phyloP scores from a whole-genome alignment of 257 asterid species.

The Voacanga thouarsii region DNA sequence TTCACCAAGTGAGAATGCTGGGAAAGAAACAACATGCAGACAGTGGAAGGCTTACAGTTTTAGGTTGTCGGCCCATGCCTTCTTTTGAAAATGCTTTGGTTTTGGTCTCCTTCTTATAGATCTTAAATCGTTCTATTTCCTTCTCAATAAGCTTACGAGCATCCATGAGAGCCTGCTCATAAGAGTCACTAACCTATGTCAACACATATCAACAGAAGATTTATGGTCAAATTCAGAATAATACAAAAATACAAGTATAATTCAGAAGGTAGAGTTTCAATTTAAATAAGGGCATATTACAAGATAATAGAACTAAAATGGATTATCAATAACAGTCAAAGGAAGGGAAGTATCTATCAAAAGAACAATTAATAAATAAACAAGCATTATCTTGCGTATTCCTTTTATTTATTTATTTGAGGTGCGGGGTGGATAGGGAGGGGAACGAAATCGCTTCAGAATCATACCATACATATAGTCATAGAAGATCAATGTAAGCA shows the following conservation, averaged over 20 bases:
- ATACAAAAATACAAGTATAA: neutral
- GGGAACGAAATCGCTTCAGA: neutral
- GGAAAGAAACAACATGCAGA: conserved; percentile 7
- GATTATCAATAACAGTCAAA: neutral
- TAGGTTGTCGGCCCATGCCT: conserved; percentile 99
- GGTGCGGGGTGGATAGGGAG: neutral
- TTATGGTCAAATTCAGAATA: conserved; percentile 41
- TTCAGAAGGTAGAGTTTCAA: neutral
- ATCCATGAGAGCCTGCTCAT: conserved; percentile 99
- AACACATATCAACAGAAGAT: conserved; percentile 55
- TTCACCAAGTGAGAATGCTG: neutral
- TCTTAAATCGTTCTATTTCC: conserved; percentile 96
- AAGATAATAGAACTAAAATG: neutral
- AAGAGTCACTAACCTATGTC: conserved; percentile 99
- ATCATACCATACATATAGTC: neutral
- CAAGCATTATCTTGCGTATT: neutral
- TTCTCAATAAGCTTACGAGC: conserved; percentile 97
- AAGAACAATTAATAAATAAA: neutral
- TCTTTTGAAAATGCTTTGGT: conserved; percentile 99
- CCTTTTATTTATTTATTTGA: too few relatives aligned
- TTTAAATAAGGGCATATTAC: neutral
- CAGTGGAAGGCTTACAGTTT: conserved; percentile 60
- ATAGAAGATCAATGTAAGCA: neutral
- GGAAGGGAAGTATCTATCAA: neutral
- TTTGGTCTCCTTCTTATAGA: conserved; percentile 98